phyloP scores from a whole-genome alignment of 805 yeast species.

The Saccharomyces eubayanus region DNA sequence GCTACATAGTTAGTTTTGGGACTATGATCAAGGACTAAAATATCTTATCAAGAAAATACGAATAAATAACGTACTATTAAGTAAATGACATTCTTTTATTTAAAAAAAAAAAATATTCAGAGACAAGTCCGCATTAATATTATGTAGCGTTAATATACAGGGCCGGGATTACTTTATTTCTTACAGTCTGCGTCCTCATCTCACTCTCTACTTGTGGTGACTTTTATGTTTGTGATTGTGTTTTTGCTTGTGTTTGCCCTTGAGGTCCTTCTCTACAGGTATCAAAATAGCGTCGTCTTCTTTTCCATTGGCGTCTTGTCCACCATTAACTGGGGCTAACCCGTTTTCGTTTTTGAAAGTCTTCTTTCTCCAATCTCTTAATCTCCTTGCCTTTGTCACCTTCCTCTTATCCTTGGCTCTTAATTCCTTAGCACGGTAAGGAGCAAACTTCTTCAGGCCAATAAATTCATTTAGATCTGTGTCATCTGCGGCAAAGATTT shows the following conservation, averaged over 20 bases:
- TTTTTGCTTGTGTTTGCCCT: slow-evolving; percentile 7
- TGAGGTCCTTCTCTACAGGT: slow-evolving; percentile 12
- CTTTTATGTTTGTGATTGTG: slow-evolving; percentile 4
- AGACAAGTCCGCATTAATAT: neutral
- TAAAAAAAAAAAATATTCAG: neutral
- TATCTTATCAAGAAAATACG: neutral
- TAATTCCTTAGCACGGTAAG: slow-evolving; percentile 72
- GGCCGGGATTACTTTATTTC: neutral
- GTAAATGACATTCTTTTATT: neutral
- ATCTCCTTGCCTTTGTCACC: slow-evolving; percentile 69
- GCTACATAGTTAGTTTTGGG: neutral
- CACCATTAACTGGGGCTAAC: slow-evolving; percentile 9
- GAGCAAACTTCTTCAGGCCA: slow-evolving; percentile 87
- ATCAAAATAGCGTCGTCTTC: slow-evolving; percentile 18
- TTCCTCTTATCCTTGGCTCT: slow-evolving; percentile 73
- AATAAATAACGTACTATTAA: neutral
- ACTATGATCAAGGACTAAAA: neutral
- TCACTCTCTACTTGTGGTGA: neutral
- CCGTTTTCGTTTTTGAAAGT: slow-evolving; percentile 62
- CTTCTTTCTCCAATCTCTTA: slow-evolving; percentile 83
- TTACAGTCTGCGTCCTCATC: neutral
- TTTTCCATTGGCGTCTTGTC: slow-evolving; percentile 11
- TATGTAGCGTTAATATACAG: neutral
- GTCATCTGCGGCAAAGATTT: slow-evolving; percentile 86
- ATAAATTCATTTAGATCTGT: slow-evolving; percentile 72